These are phyloP conservation scores for Takashimella tepidaria DNA, from an alignment of 1,284 basidiomycete species.

Conservation along the genomic window DNA sequence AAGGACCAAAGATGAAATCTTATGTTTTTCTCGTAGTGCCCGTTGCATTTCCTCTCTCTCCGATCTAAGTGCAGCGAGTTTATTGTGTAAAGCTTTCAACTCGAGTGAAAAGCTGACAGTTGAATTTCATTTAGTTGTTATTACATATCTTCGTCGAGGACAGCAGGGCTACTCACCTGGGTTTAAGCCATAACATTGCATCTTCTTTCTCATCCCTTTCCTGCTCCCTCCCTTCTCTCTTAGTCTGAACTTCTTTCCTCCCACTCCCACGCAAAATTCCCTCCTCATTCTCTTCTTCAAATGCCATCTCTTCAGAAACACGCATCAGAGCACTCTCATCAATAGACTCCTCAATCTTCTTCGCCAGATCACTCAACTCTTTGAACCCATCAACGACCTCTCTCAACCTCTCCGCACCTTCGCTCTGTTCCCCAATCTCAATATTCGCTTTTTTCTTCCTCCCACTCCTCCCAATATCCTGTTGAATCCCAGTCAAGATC, in stretches of 20 bases:
- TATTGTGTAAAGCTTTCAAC: constrained; percentile 55
- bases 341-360: constrained; percentile 59
- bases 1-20: constrained; percentile 24
- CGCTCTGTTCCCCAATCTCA: constrained; percentile 3
- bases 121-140: not conserved
- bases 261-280: constrained; percentile 9
- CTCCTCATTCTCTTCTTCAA: constrained; percentile 18
- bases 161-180: constrained; percentile 54
- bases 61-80: constrained; percentile 21
- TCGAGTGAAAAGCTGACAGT: constrained; percentile 61
- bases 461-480: constrained; percentile 4
- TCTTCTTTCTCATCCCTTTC: constrained; percentile 29
- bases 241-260: constrained; percentile 16
- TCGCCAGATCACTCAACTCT: constrained; percentile 57
- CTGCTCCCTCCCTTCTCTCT: constrained; percentile 16
- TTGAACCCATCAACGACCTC: constrained; percentile 57
- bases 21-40: constrained; percentile 48
- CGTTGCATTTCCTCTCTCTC: constrained; percentile 28
- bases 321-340: constrained; percentile 42
- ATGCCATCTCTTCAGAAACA: constrained; percentile 15
- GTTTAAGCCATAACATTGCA: constrained; percentile 61
- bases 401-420: constrained; percentile 31
- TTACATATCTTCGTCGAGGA: not conserved
- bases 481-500: constrained; percentile 20
- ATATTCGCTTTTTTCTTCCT: constrained; percentile 8